These are phyloP conservation scores for Penicillium flavigenum DNA, from an alignment of 495 filamentous ascomycete genomes.

Conservation along the genomic window DNA sequence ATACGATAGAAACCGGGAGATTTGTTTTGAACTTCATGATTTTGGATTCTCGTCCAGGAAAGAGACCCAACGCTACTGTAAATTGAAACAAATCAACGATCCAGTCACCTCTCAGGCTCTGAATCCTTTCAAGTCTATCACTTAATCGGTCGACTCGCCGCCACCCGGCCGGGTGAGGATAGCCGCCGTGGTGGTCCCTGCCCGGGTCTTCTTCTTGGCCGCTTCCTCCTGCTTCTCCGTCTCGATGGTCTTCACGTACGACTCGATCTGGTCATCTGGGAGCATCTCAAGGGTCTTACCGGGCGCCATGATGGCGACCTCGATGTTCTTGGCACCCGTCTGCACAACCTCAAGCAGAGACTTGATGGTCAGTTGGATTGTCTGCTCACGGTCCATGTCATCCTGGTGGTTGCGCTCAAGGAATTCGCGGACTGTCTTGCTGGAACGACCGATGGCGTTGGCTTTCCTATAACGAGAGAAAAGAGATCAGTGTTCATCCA, in stretches of 20 bases:
- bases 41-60: slow-evolving; percentile 27
- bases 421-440: slow-evolving; percentile 98
- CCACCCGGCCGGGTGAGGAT: slow-evolving; percentile 70
- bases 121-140: slow-evolving; percentile 8
- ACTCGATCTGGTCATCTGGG: slow-evolving; percentile 90
- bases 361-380: slow-evolving; percentile 97
- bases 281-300: slow-evolving; percentile 91
- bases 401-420: slow-evolving; percentile 97
- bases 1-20: slow-evolving; percentile 14
- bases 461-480: slow-evolving; percentile 72
- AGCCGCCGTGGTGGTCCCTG: slow-evolving; percentile 72
- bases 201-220: slow-evolving; percentile 88
- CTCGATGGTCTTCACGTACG: slow-evolving; percentile 97
- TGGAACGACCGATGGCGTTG: slow-evolving; percentile 95
- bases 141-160: slow-evolving; percentile 36
- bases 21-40: slow-evolving; percentile 26
- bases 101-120: slow-evolving; percentile 11
- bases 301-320: slow-evolving; percentile 98
- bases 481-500: slow-evolving; percentile 14
- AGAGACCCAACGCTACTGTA: slow-evolving; percentile 34
- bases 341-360: slow-evolving; percentile 97
- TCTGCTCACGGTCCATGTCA: slow-evolving; percentile 92
- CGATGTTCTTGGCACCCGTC: slow-evolving; percentile 98
- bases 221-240: slow-evolving; percentile 99
- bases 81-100: slow-evolving; percentile 27